These are phyloP conservation scores for Spergularia bocconei DNA, from an alignment of 148 eudicot species.

Conservation along the genomic window DNA sequence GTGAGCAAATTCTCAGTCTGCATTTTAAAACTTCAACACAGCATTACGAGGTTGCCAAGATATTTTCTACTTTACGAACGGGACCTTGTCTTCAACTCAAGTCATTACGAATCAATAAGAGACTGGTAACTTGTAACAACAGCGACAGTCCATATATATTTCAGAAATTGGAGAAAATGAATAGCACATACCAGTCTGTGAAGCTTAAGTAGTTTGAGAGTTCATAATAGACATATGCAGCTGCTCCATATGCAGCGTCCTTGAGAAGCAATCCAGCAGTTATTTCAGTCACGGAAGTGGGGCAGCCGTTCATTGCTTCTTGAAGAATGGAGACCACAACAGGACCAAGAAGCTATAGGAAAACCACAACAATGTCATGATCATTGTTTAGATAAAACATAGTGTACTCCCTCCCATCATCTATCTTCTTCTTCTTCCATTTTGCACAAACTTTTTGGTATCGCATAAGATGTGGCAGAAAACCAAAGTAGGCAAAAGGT, in stretches of 20 bases:
- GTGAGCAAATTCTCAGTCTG: not conserved
- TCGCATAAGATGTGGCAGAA: too few relatives aligned
- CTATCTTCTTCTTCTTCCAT: too few relatives aligned
- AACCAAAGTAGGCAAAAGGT: too few relatives aligned
- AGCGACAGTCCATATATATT: conserved; percentile 10
- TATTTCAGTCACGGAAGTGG: conserved; percentile 75
- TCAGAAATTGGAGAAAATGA: not conserved
- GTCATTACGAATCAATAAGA: not conserved
- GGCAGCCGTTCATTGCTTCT: conserved; percentile 93
- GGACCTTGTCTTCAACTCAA: not conserved
- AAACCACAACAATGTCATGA: conserved; percentile 21
- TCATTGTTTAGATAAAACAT: not conserved
- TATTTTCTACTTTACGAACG: not conserved
- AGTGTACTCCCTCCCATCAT: too few relatives aligned
- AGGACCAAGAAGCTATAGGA: conserved; percentile 85
- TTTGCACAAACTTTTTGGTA: too few relatives aligned
- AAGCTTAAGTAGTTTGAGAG: conserved; percentile 97
- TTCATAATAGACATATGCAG: conserved; percentile 96
- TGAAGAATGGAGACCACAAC: conserved; percentile 96
- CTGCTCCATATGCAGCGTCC: conserved; percentile 98
- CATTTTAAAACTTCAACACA: not conserved
- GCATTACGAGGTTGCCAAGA: not conserved
- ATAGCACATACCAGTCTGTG: conserved; percentile 71
- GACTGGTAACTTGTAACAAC: conserved; percentile 4
- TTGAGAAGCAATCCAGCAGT: conserved; percentile 86